phyloP scores from a whole-genome alignment of 1,284 basidiomycete species.

The Trametes hirsuta region DNA sequence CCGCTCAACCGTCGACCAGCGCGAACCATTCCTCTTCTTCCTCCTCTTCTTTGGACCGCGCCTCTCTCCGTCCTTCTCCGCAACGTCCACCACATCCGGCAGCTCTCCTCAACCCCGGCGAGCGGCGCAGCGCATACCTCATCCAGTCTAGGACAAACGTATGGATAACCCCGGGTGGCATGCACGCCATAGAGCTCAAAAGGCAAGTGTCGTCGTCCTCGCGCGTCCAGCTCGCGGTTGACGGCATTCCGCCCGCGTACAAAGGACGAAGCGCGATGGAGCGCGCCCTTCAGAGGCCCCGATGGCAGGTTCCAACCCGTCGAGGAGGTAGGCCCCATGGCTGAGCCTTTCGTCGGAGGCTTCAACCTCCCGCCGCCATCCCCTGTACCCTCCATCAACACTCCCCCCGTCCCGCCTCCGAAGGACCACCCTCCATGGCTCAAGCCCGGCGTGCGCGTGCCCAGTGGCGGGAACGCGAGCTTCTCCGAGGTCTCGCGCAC shows the following conservation, averaged over 20 bases:
- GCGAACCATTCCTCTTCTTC: background rate
- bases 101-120: background rate
- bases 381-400: slow-evolving; percentile 24
- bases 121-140: background rate
- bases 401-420: slow-evolving; percentile 40
- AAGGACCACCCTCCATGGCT: slow-evolving; percentile 35
- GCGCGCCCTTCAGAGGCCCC: slow-evolving; percentile 45
- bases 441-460: slow-evolving; percentile 23
- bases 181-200: slow-evolving; percentile 46
- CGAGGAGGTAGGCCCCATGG: slow-evolving; percentile 60
- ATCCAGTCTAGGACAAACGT: background rate
- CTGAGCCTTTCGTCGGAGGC: slow-evolving; percentile 50
- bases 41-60: background rate
- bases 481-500: slow-evolving; percentile 19
- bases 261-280: slow-evolving; percentile 52
- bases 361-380: slow-evolving; percentile 28
- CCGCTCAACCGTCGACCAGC: background rate
- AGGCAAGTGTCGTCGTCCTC: slow-evolving; percentile 24
- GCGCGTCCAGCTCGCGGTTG: background rate
- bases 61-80: slow-evolving; percentile 5
- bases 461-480: slow-evolving; percentile 19
- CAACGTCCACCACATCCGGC: background rate
- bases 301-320: slow-evolving; percentile 57
- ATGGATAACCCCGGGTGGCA: slow-evolving; percentile 79
- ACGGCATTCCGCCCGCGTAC: background rate